phyloP scores from a whole-genome alignment of 225 moss, liverwort and hornwort species.

The Takakia lepidozioides region DNA sequence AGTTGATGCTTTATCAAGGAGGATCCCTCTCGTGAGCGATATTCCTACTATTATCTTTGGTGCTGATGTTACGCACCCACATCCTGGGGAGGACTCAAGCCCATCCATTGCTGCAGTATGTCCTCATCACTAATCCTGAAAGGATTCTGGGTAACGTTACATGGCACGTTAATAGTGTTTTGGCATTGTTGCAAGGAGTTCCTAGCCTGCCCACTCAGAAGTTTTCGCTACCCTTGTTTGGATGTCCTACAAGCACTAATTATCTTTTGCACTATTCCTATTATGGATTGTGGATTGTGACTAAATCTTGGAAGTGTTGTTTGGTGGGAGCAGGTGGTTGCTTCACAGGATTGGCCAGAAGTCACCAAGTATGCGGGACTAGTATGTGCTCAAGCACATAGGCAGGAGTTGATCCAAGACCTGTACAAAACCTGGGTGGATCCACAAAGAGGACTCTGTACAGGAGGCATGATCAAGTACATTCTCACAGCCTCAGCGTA shows the following conservation, averaged over 20 bases:
- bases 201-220: too few species aligned
- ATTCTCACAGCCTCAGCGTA: too few species aligned
- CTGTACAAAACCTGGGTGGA: conserved; percentile 52
- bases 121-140: background rate
- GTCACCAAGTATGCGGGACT: conserved; percentile 54
- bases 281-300: too few species aligned
- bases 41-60: conserved; percentile 8
- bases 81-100: background rate
- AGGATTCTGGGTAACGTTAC: background rate
- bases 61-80: conserved; percentile 8
- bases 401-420: conserved; percentile 49
- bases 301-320: too few species aligned
- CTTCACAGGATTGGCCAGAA: conserved; percentile 59
- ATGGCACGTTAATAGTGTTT: too few species aligned
- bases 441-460: conserved; percentile 40
- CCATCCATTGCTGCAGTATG: conserved; percentile 8
- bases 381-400: conserved; percentile 52
- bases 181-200: too few species aligned
- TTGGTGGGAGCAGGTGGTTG: conserved; percentile 27
- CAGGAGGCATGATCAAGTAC: conserved; percentile 54
- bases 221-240: too few species aligned
- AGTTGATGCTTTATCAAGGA: background rate
- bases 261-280: too few species aligned
- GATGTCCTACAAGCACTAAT: too few species aligned
- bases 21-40: background rate